Conservation (phyloP, 768 basidiomycete species). For the Tulasnella sp. region DNA sequence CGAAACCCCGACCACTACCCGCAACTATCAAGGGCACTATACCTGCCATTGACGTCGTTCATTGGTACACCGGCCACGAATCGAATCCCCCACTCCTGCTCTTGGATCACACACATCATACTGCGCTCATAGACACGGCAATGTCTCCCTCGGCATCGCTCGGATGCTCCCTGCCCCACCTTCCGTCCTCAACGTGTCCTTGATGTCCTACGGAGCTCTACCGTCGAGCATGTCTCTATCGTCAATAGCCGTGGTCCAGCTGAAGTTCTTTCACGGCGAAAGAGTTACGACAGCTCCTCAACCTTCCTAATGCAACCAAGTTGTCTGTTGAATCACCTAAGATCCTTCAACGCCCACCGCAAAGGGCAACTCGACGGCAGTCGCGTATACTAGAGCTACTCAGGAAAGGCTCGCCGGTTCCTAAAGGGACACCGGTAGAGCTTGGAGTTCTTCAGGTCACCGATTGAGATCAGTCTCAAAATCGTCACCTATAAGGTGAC, state of each 20-base stretch:
- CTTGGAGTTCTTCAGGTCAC: slow-evolving; percentile 71
- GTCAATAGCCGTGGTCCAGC: slow-evolving; percentile 78
- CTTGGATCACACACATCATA: slow-evolving; percentile 54
- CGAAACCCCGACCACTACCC: slow-evolving; percentile 40
- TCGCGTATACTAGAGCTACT: slow-evolving; percentile 55
- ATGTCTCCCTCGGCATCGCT: slow-evolving; percentile 87
- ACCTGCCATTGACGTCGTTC: slow-evolving; percentile 75
- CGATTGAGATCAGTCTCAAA: slow-evolving; percentile 26
- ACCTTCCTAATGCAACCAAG: slow-evolving; percentile 55
- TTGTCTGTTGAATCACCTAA: slow-evolving; percentile 40
- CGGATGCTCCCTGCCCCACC: slow-evolving; percentile 74
- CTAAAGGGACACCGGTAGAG: slow-evolving; percentile 47
- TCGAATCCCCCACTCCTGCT: slow-evolving; percentile 47
- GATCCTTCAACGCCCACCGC: slow-evolving; percentile 28
- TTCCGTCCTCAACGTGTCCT: slow-evolving; percentile 55
- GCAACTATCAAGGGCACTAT: slow-evolving; percentile 33
- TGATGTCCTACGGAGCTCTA: slow-evolving; percentile 48
- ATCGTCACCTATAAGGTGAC: slow-evolving; percentile 53
- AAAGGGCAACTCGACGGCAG: slow-evolving; percentile 49
- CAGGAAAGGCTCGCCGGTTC: slow-evolving; percentile 50
- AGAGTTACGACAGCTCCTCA: slow-evolving; percentile 77
- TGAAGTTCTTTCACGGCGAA: slow-evolving; percentile 89
- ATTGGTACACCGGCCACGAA: slow-evolving; percentile 88
- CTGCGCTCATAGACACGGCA: slow-evolving; percentile 85
- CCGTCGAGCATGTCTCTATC: slow-evolving; percentile 68